phyloP scores from a whole-genome alignment of 768 basidiomycete genomes.

The Sutorius australiensis region DNA sequence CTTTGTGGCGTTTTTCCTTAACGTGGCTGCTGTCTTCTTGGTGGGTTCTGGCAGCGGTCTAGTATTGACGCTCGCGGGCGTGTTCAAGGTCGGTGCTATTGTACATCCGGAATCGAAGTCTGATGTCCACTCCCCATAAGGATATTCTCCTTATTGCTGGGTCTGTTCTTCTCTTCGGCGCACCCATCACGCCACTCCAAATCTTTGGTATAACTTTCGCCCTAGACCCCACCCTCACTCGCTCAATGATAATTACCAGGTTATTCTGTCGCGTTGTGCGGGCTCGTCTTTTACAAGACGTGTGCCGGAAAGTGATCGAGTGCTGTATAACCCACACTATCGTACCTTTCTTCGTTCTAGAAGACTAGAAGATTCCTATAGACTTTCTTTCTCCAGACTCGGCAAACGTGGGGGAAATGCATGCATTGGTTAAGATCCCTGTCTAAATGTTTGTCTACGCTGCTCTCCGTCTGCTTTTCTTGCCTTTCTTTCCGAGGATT shows the following conservation, averaged over 20 bases:
- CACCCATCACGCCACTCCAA: constrained; percentile 78
- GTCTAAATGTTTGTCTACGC: neutral
- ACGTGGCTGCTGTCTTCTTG: constrained; percentile 92
- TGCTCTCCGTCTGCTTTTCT: neutral
- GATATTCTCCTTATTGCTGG: constrained; percentile 94
- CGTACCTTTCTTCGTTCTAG: neutral
- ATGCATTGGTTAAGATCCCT: neutral
- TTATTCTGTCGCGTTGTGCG: constrained; percentile 83
- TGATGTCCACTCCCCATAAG: constrained; percentile 35
- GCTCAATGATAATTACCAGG: constrained; percentile 40
- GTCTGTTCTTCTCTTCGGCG: constrained; percentile 82
- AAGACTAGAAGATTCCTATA: neutral
- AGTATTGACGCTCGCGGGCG: constrained; percentile 89
- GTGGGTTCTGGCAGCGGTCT: constrained; percentile 86
- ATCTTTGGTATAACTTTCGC: constrained; percentile 56
- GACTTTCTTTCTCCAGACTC: neutral
- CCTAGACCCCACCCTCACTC: neutral
- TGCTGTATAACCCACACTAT: neutral
- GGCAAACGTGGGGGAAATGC: neutral
- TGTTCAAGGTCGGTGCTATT: constrained; percentile 66
- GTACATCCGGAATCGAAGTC: neutral
- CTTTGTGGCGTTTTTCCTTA: constrained; percentile 79
- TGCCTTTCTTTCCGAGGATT: neutral
- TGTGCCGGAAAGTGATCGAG: constrained; percentile 51
- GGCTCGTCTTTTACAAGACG: constrained; percentile 83